Conservation (phyloP, 768 basidiomycete species). For the Lentinula detonsa region DNA sequence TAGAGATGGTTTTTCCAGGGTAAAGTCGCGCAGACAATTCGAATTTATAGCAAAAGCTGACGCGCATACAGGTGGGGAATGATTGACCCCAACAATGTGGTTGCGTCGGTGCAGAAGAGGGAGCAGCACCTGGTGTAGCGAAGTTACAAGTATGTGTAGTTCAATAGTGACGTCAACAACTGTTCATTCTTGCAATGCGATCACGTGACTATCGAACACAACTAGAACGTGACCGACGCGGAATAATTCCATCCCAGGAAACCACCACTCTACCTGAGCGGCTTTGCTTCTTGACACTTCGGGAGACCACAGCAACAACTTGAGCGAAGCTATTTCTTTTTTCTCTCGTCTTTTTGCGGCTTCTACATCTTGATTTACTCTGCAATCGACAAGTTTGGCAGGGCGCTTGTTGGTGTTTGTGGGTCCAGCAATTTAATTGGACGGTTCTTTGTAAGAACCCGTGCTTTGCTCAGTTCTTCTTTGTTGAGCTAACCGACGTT, state of each 20-base stretch:
- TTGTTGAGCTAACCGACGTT: background rate
- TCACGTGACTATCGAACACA: background rate
- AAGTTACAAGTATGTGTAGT: background rate
- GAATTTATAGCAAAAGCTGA: background rate
- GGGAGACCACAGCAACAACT: background rate
- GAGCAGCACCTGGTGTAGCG: background rate
- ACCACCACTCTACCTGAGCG: background rate
- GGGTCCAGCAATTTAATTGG: conserved; percentile 23
- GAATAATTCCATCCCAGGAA: background rate
- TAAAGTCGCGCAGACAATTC: conserved; percentile 29
- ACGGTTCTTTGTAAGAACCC: conserved; percentile 27
- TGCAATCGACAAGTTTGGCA: conserved; percentile 22
- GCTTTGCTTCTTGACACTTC: background rate
- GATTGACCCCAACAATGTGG: conserved; percentile 19
- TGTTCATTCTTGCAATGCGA: background rate
- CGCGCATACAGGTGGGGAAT: conserved; percentile 29
- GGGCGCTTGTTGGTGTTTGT: conserved; percentile 17
- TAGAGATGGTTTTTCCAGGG: conserved; percentile 54
- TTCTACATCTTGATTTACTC: conserved; percentile 2
- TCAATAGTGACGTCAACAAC: background rate
- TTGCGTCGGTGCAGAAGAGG: background rate
- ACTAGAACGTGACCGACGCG: background rate
- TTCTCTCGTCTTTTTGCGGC: conserved; percentile 6
- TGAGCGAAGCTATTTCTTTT: background rate
- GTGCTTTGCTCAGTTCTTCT: conserved; percentile 19